These are phyloP conservation scores for Seminavis robusta DNA, from an alignment of 108 stramenopile genomes.

Conservation along the genomic window DNA sequence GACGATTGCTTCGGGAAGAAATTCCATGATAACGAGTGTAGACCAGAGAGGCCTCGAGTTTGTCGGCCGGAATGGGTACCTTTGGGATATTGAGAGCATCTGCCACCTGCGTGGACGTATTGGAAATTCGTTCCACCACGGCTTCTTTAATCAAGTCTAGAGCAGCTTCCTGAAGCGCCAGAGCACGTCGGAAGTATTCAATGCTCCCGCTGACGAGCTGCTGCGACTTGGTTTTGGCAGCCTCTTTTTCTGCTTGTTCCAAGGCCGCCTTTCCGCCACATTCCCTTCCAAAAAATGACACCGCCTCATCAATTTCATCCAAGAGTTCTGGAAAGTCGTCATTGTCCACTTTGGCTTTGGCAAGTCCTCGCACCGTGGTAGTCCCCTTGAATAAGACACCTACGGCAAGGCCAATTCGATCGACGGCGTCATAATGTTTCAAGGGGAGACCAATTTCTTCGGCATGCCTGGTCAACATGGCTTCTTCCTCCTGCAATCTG, in stretches of 20 bases:
- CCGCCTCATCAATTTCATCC: conserved; percentile 75
- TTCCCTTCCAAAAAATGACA: conserved; percentile 69
- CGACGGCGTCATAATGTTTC: conserved; percentile 85
- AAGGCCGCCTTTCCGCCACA: conserved; percentile 48
- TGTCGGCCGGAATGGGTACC: conserved; percentile 67
- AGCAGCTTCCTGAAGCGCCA: conserved; percentile 82
- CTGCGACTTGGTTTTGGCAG: background rate
- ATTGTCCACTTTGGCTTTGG: conserved; percentile 77
- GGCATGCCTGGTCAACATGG: conserved; percentile 56
- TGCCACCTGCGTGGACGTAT: conserved; percentile 54
- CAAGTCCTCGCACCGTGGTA: conserved; percentile 60
- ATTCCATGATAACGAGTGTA: conserved; percentile 90
- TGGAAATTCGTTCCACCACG: conserved; percentile 79
- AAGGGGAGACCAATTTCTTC: conserved; percentile 83
- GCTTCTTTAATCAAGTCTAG: conserved; percentile 71
- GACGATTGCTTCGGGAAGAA: conserved; percentile 65
- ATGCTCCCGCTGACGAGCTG: conserved; percentile 49
- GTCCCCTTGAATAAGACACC: conserved; percentile 77
- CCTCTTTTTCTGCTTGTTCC: conserved; percentile 22
- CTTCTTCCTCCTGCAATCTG: conserved; percentile 79
- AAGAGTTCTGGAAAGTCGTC: conserved; percentile 60
- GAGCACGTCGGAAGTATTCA: conserved; percentile 78
- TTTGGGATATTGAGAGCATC: conserved; percentile 59
- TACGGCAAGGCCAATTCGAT: conserved; percentile 63
- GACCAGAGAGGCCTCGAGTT: conserved; percentile 78